Conservation (phyloP, 768 basidiomycete species). For the Trametes cubensis region DNA sequence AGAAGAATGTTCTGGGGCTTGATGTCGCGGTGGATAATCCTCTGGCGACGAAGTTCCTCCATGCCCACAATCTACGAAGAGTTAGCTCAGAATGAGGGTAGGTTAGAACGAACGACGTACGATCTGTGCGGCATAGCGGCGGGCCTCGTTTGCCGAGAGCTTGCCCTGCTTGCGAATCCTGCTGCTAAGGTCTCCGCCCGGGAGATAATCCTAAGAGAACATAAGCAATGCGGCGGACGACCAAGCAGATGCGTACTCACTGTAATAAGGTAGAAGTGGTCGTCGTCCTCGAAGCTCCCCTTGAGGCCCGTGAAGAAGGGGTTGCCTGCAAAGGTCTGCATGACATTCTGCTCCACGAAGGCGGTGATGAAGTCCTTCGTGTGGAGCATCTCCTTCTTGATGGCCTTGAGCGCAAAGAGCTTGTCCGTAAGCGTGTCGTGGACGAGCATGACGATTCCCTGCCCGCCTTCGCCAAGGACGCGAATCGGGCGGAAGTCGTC, state of each 20-base stretch:
- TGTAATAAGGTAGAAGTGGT: conserved; percentile 19
- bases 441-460: conserved; percentile 28
- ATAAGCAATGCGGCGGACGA: not conserved
- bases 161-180: conserved; percentile 7
- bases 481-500: conserved; percentile 23
- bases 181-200: conserved; percentile 14
- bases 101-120: conserved; percentile 47
- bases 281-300: conserved; percentile 23
- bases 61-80: conserved; percentile 18
- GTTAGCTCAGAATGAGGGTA: not conserved
- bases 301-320: conserved; percentile 5
- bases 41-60: conserved; percentile 4
- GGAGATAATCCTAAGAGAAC: conserved; percentile 10
- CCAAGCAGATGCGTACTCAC: not conserved
- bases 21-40: conserved; percentile 34
- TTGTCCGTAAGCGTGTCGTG: conserved; percentile 14
- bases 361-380: conserved; percentile 54
- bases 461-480: conserved; percentile 24
- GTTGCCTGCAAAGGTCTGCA: conserved; percentile 14
- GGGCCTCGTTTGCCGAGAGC: conserved; percentile 10
- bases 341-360: conserved; percentile 18
- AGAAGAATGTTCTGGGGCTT: conserved; percentile 34
- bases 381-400: conserved; percentile 96
- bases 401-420: conserved; percentile 83
- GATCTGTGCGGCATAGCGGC: conserved; percentile 21